These are phyloP conservation scores for Quercus aquifolioides DNA, from an alignment of 306 rosid genomes.

Conservation along the genomic window DNA sequence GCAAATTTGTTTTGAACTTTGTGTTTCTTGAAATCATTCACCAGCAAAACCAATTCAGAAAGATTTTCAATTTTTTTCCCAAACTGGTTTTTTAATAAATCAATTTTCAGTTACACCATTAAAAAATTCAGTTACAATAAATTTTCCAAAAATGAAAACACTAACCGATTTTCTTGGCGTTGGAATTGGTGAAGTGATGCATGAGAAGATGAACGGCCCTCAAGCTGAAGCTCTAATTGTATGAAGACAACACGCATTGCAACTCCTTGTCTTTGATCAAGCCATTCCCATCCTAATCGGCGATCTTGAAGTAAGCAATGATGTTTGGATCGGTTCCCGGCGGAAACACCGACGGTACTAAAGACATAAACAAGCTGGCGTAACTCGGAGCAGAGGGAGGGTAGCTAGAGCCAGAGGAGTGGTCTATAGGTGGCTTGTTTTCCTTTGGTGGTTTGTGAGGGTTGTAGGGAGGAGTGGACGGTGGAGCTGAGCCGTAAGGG, in stretches of 20 bases:
- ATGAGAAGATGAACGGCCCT: constrained; percentile 92
- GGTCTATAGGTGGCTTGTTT: constrained; percentile 40
- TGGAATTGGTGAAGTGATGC: constrained; percentile 76
- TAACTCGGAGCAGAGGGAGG: constrained; percentile 36
- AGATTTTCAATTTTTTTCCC: too few relatives aligned
- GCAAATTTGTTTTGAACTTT: too few relatives aligned
- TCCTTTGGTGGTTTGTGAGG: neutral
- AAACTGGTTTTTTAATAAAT: too few relatives aligned
- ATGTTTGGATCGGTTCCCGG: constrained; percentile 81
- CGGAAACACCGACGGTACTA: constrained; percentile 75
- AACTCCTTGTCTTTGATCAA: constrained; percentile 82
- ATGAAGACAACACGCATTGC: constrained; percentile 73
- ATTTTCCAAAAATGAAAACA: too few relatives aligned
- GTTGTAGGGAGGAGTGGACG: constrained; percentile 7
- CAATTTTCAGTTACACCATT: too few relatives aligned
- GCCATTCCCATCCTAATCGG: constrained; percentile 89
- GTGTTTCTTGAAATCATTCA: too few relatives aligned
- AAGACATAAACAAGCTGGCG: constrained; percentile 50
- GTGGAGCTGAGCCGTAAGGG: constrained; percentile 26
- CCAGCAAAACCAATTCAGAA: too few relatives aligned
- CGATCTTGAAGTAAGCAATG: constrained; percentile 72
- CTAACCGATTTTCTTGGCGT: constrained; percentile 64
- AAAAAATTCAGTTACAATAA: too few relatives aligned
- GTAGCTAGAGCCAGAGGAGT: constrained; percentile 29
- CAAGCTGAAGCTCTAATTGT: constrained; percentile 73